phyloP scores from a whole-genome alignment of 192 early-diverging fungal genomes.

The Podochytrium sp. region DNA sequence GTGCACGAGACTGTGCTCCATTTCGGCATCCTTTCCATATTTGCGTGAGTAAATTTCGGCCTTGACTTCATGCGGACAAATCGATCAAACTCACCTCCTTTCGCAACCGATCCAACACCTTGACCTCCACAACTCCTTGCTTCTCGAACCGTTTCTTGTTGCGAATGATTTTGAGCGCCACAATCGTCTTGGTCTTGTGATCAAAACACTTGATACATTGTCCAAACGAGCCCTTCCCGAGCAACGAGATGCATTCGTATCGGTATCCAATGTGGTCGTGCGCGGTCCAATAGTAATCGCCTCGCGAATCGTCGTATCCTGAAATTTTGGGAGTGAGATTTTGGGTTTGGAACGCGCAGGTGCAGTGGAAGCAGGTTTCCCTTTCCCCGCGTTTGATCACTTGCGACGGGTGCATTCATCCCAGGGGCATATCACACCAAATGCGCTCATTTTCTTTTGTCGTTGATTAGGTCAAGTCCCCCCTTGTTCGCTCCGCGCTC shows the following conservation, averaged over 20 bases:
- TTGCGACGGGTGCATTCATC: too few species aligned
- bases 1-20: conserved; percentile 79
- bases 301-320: conserved; percentile 92
- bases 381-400: too few species aligned
- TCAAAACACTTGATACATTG: conserved; percentile 93
- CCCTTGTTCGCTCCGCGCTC: too few species aligned
- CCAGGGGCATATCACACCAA: too few species aligned
- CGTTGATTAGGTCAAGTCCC: too few species aligned
- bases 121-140: conserved; percentile 95
- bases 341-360: too few species aligned
- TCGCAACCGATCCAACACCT: conserved; percentile 85
- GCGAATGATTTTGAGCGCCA: conserved; percentile 94
- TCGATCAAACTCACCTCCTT: too few species aligned
- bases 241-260: conserved; percentile 86
- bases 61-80: too few species aligned
- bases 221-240: conserved; percentile 96
- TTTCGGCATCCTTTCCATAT: conserved; percentile 76
- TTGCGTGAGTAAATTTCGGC: too few species aligned
- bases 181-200: conserved; percentile 85
- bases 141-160: conserved; percentile 98
- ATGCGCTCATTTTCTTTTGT: too few species aligned
- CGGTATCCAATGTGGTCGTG: conserved; percentile 93
- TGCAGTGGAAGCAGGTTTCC: too few species aligned
- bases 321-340: too few species aligned
- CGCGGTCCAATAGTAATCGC: conserved; percentile 83